Base-by-base conservation (phyloP, 208 protist genomes). In the Zelonia costaricensis region DNA sequence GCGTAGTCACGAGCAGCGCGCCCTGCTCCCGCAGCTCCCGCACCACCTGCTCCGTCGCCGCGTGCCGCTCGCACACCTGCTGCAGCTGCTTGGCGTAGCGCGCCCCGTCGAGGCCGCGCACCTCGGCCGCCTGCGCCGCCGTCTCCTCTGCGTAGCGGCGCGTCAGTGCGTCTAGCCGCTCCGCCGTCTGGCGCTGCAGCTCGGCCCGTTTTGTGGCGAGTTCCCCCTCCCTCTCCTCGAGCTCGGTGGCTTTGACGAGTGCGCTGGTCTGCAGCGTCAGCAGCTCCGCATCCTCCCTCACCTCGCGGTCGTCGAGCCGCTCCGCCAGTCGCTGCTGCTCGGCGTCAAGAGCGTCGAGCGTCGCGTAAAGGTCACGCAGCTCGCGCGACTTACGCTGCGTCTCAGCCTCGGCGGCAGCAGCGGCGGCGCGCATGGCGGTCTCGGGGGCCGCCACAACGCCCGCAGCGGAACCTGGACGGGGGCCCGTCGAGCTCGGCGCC, bases 231-330 rank as follows among this genome's bases (percentile, higher is more conserved):
- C 67, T 56, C 4, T 51, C 58, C 38, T 69, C 58, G 52, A 86
- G 46, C 61, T 92, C 79, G 10, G 59, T 82, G 35, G 60, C 48
- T 59, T 88, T 92, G 40, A 59, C 55, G 20, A 86, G 54, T 13
- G 78, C 43, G 33, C 43, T 75, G 23, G 84, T 85, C 48, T 91
- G 80, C 13, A 91, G 54, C 28, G 78, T 62, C 18, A 78, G 72
- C 42, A 91, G 66, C 51, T 84, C 84, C 3, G 70, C 58, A 42
- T 91, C 84, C 67, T 82, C 64, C 52, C 77, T 81, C 52, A 87
- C 74, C 48, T 79, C 56, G 25, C 73, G 72, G 8, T 53, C 74
- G 22, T 81, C 74, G 16, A 91, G 42, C 12, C 62, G 55, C 30
- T 65, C 66, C 8, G 81, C 25, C 23, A 80, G 44, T 15, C 70